These are phyloP conservation scores for Aureobasidium sp. DNA, from an alignment of 2,329 filamentous ascomycete genomes.

Conservation along the genomic window DNA sequence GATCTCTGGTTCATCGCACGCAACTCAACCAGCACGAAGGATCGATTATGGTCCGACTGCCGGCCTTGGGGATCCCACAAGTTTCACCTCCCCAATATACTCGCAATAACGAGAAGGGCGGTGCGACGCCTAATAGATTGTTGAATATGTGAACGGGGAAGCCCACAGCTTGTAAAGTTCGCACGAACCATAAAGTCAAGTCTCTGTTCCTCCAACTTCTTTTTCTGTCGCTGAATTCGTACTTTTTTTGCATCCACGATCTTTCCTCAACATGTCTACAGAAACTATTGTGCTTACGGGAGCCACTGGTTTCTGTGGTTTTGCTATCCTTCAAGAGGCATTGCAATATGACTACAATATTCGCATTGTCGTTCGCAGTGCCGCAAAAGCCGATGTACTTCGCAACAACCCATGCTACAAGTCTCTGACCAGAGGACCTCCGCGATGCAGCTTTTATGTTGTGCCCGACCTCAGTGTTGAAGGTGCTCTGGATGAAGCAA, in stretches of 20 bases:
- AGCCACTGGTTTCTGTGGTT: conserved; percentile 35
- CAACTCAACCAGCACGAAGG: neutral
- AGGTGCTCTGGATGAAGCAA: conserved; percentile 31
- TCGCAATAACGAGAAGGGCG: neutral
- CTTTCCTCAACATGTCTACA: conserved; percentile 1
- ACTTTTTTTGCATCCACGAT: neutral
- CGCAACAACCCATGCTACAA: conserved; percentile 25
- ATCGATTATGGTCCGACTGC: neutral
- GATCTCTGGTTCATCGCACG: neutral
- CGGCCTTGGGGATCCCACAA: neutral
- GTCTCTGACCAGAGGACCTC: conserved; percentile 19
- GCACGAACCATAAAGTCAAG: neutral
- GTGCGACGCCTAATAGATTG: neutral
- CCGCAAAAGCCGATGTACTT: conserved; percentile 27
- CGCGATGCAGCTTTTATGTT: conserved; percentile 27
- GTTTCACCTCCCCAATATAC: neutral
- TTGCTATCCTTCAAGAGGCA: conserved; percentile 27
- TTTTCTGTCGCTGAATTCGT: neutral
- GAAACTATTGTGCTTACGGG: conserved; percentile 31
- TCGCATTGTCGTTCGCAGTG: conserved; percentile 32
- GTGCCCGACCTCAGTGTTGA: conserved; percentile 28
- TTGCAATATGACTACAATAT: conserved; percentile 33
- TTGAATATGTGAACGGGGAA: neutral
- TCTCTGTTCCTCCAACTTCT: neutral
- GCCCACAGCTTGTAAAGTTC: neutral